Evolutionary conservation across 108 stramenopile species (phyloP).

Genomic region (Cyclotella distinguenda): DNA sequence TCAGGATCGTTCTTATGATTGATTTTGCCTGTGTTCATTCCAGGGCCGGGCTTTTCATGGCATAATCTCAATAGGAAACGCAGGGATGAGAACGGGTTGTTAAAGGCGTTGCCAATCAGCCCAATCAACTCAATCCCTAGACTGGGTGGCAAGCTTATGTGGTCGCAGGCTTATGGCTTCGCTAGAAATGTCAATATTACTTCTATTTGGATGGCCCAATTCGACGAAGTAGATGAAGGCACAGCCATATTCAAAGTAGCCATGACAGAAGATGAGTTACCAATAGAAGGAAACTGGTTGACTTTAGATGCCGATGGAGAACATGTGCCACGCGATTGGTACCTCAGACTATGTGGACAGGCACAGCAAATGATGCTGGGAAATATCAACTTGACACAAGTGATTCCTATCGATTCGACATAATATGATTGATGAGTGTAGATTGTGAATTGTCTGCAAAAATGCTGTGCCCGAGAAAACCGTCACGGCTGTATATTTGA

Average conservation of each 20-base stretch:
- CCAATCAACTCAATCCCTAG: conserved; percentile 37
- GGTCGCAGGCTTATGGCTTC: conserved; percentile 34
- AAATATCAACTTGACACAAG: conserved; percentile 4
- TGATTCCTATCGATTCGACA: conserved; percentile 24
- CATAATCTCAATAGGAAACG: conserved; percentile 22
- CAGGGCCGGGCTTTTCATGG: conserved; percentile 46
- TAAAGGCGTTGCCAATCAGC: no score
- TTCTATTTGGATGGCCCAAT: conserved; percentile 45
- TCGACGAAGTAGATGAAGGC: conserved; percentile 54
- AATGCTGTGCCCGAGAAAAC: no score
- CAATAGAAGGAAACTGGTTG: conserved; percentile 29
- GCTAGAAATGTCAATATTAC: conserved; percentile 10
- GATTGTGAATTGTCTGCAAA: no score
- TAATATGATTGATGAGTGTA: no score
- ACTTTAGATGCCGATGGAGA: conserved; percentile 40
- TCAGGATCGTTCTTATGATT: not conserved
- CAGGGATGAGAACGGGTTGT: no score
- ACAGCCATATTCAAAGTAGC: conserved; percentile 51
- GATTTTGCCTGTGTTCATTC: not conserved
- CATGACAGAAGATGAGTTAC: conserved; percentile 5
- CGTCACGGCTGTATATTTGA: no score
- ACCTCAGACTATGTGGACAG: conserved; percentile 39
- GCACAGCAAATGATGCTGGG: conserved; percentile 34
- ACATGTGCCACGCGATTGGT: conserved; percentile 45
- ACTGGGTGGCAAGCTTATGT: conserved; percentile 43